A percentile compares a stretch with the other conserved stretches of the same genome.
Conservation (phyloP, 768 basidiomycete species). For the Hydnomerulius pinastri region DNA sequence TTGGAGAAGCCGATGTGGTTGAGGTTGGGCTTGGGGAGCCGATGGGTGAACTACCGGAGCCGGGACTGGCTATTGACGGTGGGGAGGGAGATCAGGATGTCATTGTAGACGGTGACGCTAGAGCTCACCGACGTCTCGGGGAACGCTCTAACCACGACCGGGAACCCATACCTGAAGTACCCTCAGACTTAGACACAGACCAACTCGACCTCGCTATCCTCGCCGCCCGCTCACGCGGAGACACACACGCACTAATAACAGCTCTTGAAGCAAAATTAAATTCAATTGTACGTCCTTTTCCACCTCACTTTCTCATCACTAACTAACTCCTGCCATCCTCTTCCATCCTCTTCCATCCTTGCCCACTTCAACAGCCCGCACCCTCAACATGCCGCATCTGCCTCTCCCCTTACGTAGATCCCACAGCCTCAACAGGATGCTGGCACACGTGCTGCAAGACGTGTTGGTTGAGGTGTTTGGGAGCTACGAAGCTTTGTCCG, state of each 20-base stretch:
- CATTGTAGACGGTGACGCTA: not conserved
- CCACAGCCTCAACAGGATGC: slow-evolving; percentile 80
- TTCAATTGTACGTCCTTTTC: slow-evolving; percentile 47
- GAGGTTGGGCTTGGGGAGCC: slow-evolving; percentile 23
- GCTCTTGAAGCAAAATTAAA: slow-evolving; percentile 66
- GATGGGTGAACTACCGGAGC: slow-evolving; percentile 33
- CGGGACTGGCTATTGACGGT: slow-evolving; percentile 45
- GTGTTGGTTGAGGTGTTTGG: slow-evolving; percentile 85
- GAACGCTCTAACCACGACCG: slow-evolving; percentile 24
- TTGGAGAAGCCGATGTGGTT: slow-evolving; percentile 72
- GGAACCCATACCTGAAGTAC: slow-evolving; percentile 36
- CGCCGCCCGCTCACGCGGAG: slow-evolving; percentile 48
- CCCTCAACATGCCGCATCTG: slow-evolving; percentile 69
- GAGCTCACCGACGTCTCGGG: too few species aligned
- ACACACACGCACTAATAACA: slow-evolving; percentile 47
- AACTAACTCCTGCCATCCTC: too few species aligned
- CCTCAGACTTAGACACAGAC: slow-evolving; percentile 39
- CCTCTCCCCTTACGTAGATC: slow-evolving; percentile 74
- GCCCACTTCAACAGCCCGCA: slow-evolving; percentile 15
- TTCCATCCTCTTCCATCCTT: slow-evolving; percentile 36
- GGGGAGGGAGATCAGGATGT: slow-evolving; percentile 35
- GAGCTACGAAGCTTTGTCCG: slow-evolving; percentile 79
- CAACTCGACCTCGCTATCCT: slow-evolving; percentile 51
- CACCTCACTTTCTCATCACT: slow-evolving; percentile 19
- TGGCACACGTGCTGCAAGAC: slow-evolving; percentile 86